Base-by-base conservation (phyloP, 352 stramenopile species). In the Pythium graminicola region DNA sequence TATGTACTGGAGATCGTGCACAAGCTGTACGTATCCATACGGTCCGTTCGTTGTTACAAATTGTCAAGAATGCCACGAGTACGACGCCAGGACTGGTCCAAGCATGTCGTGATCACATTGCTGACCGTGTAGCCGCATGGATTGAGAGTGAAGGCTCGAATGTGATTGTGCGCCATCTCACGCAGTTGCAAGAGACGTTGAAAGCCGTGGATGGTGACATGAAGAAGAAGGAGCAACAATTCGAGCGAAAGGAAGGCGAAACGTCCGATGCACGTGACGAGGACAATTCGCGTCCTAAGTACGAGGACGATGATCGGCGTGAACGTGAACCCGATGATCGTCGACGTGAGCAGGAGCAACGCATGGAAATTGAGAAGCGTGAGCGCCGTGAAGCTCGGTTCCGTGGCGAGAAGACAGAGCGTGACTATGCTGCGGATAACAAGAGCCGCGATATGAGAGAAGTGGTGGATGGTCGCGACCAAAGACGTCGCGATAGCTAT, bases 21-120 rank as follows among this genome's bases (percentile, higher is more conserved):
- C 68, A 83, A 35, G 65, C 77, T 11, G 76, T 89, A 54, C 79
- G 79, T 32, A 87, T 92, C 63, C 73, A 90, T 68, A 79, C 75
- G 49, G 62, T 90, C 50, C 76, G 76, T 36, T 76, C 77, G 33
- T 65, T 92, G 35, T 49, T 85, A 47, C 66, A 82, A 60, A 81
- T 92, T 39, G 69, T 75, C n/a, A 86, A 85, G 59, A 70, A 62
- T 8, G 54, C 69, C 6, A 19, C 50, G 4, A 48, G 51, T 29
- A 51, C 62, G 6, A 57, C 50, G 44, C 11, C 69, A 54, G 32
- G 38, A 42, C 26, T 73, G 5, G 41, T 57, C 39, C 23, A 17
- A 23, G 57, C 64, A 8, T 84, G 72, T 55, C 43, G 78, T 20
- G 47, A 81, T 9, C 63, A 61, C 19, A 77, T 92, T 22, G 52